Conservation (phyloP, 768 basidiomycete genomes). For the Exidia glandulosa region DNA sequence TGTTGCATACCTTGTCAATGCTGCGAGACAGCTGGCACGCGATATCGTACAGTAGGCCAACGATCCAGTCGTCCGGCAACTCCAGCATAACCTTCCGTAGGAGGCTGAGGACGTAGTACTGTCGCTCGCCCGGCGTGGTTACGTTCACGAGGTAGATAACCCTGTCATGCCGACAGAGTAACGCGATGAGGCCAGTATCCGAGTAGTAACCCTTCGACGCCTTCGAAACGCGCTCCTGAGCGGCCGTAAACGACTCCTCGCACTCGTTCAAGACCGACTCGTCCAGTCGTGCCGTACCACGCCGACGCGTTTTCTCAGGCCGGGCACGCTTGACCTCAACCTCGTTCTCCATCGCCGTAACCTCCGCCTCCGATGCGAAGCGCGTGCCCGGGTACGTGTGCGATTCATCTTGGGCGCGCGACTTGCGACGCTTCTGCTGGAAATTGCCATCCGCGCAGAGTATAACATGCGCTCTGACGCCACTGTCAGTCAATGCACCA, state of each 20-base stretch:
- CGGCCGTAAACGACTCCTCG: neutral
- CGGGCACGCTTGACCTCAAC: constrained; percentile 9
- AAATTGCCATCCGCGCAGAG: constrained; percentile 25
- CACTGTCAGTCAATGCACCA: neutral
- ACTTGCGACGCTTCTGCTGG: constrained; percentile 18
- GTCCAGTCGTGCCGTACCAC: neutral
- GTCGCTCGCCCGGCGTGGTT: constrained; percentile 26
- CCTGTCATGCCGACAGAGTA: constrained; percentile 11
- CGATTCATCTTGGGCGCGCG: constrained; percentile 9
- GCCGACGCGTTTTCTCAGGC: neutral
- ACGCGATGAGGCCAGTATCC: constrained; percentile 10
- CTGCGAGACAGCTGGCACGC: constrained; percentile 27
- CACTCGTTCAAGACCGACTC: neutral
- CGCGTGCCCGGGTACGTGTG: constrained; percentile 10
- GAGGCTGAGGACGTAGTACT: constrained; percentile 27
- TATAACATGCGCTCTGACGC: constrained; percentile 12
- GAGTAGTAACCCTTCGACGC: constrained; percentile 9
- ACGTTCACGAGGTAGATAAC: constrained; percentile 28
- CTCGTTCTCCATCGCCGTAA: constrained; percentile 11
- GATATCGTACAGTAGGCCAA: constrained; percentile 21
- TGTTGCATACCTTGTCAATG: neutral
- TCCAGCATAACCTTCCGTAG: constrained; percentile 19
- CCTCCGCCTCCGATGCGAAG: constrained; percentile 13
- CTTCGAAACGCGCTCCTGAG: constrained; percentile 7
- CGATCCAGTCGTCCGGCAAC: constrained; percentile 18